Evolutionary conservation across 148 eudicot genomes (phyloP).

Genomic region (Chenopodium album): DNA sequence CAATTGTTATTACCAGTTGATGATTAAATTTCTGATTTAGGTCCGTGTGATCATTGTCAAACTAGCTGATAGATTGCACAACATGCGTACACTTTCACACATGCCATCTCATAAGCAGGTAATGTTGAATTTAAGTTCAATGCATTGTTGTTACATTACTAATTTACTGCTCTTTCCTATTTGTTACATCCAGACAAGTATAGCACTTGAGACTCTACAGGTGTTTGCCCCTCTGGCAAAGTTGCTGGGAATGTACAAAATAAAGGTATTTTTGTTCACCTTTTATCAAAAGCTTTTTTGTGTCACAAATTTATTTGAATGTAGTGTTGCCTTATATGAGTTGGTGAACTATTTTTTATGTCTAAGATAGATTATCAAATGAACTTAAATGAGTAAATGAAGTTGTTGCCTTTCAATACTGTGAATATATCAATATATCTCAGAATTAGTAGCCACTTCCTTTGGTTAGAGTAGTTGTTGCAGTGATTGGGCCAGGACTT

Average conservation of each 20-base stretch:
- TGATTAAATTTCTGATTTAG: slow-evolving; percentile 41
- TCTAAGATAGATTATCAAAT: too few species aligned
- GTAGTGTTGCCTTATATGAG: too few species aligned
- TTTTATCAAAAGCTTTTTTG: neutral
- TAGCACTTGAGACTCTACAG: slow-evolving; percentile 90
- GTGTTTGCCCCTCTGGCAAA: slow-evolving; percentile 99
- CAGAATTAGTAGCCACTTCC: too few species aligned
- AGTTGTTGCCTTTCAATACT: too few species aligned
- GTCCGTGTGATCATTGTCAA: slow-evolving; percentile 98
- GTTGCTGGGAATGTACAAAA: slow-evolving; percentile 93
- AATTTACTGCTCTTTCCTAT: slow-evolving; percentile 1
- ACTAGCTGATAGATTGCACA: slow-evolving; percentile 96
- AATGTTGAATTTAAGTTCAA: slow-evolving; percentile 5
- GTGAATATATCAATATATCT: too few species aligned
- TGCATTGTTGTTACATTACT: slow-evolving; percentile 1
- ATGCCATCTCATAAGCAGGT: slow-evolving; percentile 99
- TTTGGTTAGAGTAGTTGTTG: too few species aligned
- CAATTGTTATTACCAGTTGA: slow-evolving; percentile 6
- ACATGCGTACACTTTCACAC: slow-evolving; percentile 95
- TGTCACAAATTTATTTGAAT: neutral
- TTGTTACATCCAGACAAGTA: slow-evolving; percentile 65
- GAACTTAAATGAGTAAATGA: too few species aligned
- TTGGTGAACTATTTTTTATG: too few species aligned
- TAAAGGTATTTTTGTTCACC: slow-evolving; percentile 54
- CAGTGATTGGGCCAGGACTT: too few species aligned